phyloP scores from a whole-genome alignment of 1,139 yeast species.

The Hyphopichia wangnamkhiaoensis region DNA sequence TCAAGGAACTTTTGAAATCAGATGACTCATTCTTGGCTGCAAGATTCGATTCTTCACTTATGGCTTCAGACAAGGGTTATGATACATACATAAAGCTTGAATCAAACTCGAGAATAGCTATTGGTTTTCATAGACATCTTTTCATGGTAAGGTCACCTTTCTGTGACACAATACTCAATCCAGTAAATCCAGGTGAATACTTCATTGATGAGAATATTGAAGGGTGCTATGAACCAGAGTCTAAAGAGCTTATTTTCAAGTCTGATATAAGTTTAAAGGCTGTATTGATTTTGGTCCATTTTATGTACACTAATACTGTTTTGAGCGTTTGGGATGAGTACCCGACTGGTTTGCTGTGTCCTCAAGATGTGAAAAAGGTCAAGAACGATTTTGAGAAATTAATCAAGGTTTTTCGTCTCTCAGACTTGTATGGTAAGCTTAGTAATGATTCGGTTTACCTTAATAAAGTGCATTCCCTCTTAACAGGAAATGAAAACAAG shows the following conservation, averaged over 20 bases:
- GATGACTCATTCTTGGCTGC: constrained; percentile 15
- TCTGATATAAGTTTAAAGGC: constrained; percentile 25
- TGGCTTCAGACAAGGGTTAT: constrained; percentile 15
- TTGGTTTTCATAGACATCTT: constrained; percentile 35
- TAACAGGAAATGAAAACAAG: constrained; percentile 9
- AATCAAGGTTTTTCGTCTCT: constrained; percentile 14
- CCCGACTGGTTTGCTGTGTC: constrained; percentile 18
- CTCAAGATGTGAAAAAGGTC: constrained; percentile 19
- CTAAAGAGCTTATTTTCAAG: constrained; percentile 15
- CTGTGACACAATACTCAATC: constrained; percentile 22
- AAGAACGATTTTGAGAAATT: constrained; percentile 22
- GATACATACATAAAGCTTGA: constrained; percentile 27
- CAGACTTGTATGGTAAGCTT: constrained; percentile 12
- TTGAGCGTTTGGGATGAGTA: constrained; percentile 27
- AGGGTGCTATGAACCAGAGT: constrained; percentile 21
- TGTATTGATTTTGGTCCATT: constrained; percentile 33
- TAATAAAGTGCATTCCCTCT: constrained; percentile 13
- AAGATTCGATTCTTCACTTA: constrained; percentile 6
- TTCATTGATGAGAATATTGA: constrained; percentile 19
- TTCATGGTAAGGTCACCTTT: constrained; percentile 29
- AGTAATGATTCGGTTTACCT: constrained; percentile 7
- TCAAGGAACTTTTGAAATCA: constrained; percentile 14
- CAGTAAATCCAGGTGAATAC: constrained; percentile 14
- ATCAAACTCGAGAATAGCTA: constrained; percentile 15
- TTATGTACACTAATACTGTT: constrained; percentile 32